Evolutionary conservation across 257 asterid species (phyloP), one percentile per base, ranked within the genome.

Genomic region (Linderniella brevidens): DNA sequence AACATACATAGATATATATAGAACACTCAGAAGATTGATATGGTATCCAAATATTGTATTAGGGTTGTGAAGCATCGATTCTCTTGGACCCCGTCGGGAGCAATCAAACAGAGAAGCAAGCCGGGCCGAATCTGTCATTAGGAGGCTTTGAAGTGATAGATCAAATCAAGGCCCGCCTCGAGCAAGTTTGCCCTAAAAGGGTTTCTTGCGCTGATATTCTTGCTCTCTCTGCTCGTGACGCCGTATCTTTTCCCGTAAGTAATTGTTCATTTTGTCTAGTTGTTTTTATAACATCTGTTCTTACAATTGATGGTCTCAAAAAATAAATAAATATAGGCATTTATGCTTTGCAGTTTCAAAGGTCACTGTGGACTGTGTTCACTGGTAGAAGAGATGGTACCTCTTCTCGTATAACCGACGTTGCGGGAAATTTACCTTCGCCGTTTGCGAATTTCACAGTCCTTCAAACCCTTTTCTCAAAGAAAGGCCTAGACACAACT

Each of bases 171-270:
- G 46, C 55, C 11, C 41, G 42, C 41, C 40, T 72, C 9, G 80
- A 72, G 59, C 47, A 52, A 13, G 37, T 37, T 6, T 72, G 75
- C 44, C 73, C 70, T 0, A 62, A 59, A 8, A 48, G 19, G 5
- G 85, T 76, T 3, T 76, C 85, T 8, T 76, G 85, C 54, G 85
- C 80, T 11, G 80, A 76, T 46, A 61, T 72, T 47, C 15, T 76
- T 4, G 68, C 85, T 10, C 62, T 75, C 43, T 57, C 64, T 46
- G 55, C 80, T 4, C 52, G 80, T 17, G 84, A 75, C 35, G 53
- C 70, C 0, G 72, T 72, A 35, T 68, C 76, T 0, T 57, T 63
- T 51, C 70, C 49, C 17, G 76, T 25, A 6, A 25, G 32, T 68
- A 56, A 60, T 44, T 43, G 9, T 25, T 25, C 38, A 14, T 8